Evolutionary conservation across 2,329 filamentous ascomycete species (phyloP).

Genomic region (Botrytis elliptica): DNA sequence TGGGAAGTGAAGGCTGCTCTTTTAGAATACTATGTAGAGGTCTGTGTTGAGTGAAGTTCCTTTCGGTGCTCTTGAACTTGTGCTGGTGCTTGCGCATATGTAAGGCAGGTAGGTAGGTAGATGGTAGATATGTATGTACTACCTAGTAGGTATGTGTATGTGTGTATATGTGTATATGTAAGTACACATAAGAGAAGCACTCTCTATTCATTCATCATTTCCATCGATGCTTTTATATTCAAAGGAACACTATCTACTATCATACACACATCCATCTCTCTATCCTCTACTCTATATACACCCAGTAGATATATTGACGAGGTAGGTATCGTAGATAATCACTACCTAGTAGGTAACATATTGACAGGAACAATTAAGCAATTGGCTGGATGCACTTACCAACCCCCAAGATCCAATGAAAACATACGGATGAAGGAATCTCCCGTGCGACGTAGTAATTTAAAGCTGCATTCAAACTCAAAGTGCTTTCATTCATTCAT

Average conservation of each 20-base stretch:
- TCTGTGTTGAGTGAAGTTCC: background rate
- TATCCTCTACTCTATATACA: background rate
- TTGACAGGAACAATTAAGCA: background rate
- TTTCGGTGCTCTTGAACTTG: background rate
- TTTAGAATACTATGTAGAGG: background rate
- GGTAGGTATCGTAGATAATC: too few species aligned
- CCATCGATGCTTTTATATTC: background rate
- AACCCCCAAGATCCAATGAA: background rate
- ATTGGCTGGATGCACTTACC: background rate
- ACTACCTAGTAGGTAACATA: background rate
- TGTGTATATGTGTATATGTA: too few species aligned
- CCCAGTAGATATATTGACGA: too few species aligned
- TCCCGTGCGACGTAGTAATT: too few species aligned
- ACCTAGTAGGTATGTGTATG: too few species aligned
- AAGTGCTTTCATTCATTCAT: too few species aligned
- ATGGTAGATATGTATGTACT: background rate
- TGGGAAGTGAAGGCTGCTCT: background rate
- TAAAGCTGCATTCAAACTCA: background rate
- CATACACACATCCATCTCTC: background rate
- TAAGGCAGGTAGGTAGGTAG: too few species aligned
- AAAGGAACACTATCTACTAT: too few species aligned
- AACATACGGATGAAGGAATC: too few species aligned
- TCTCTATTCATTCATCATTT: background rate
- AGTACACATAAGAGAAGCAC: background rate
- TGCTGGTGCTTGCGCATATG: background rate